phyloP scores from a whole-genome alignment of 345 rosid genomes.

The Murraya paniculata region DNA sequence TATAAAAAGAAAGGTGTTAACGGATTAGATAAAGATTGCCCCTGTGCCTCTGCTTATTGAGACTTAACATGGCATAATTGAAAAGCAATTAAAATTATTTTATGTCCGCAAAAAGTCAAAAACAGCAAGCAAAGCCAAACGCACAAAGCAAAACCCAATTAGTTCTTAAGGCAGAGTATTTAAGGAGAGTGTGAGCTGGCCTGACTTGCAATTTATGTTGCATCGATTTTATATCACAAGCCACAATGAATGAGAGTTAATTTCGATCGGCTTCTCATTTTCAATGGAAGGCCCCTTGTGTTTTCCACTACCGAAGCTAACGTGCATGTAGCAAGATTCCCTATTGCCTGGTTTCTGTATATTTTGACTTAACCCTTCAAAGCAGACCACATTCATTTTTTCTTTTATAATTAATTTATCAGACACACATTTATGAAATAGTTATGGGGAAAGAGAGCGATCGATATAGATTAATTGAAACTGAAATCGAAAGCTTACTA shows the following conservation, averaged over 20 bases:
- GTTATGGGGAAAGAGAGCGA: neutral
- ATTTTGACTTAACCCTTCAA: neutral
- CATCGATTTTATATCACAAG: neutral
- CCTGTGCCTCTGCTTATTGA: neutral
- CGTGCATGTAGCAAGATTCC: neutral
- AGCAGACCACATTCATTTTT: constrained; percentile 4
- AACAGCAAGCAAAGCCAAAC: too few relatives aligned
- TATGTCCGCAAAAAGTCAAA: neutral
- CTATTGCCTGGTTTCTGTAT: neutral
- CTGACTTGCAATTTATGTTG: neutral
- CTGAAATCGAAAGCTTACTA: neutral
- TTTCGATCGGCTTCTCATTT: neutral
- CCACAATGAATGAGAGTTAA: too few relatives aligned
- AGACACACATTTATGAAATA: constrained; percentile 12
- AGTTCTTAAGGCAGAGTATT: neutral
- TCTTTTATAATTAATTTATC: neutral
- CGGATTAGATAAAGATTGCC: constrained; percentile 7
- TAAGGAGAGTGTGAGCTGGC: neutral
- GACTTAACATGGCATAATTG: neutral
- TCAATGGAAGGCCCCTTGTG: constrained; percentile 8
- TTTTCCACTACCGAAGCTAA: neutral
- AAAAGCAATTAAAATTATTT: neutral
- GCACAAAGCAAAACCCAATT: too few relatives aligned
- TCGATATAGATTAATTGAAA: neutral
- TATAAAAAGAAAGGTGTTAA: neutral